Percentiles rank a stretch among this genome's conserved stretches.
phyloP scores from a whole-genome alignment of 164 flowering plant genomes.

The Cinnamomum micranthum region DNA sequence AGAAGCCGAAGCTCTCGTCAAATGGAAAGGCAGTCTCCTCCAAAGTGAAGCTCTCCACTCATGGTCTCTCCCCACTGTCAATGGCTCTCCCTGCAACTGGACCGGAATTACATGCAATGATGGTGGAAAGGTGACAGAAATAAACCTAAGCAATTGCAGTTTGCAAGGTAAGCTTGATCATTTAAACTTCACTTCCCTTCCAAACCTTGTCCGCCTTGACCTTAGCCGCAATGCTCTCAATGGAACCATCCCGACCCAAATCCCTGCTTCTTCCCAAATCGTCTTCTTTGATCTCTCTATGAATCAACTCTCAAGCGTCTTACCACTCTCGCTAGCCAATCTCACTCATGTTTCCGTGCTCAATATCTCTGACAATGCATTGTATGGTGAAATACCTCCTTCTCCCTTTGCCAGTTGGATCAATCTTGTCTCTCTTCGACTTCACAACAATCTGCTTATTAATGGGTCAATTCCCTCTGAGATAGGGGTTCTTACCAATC shows the following conservation, averaged over 20 bases:
- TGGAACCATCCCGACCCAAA: conserved; percentile 21
- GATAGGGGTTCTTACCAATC: conserved; percentile 18
- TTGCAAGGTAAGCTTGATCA: neutral
- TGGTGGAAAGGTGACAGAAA: neutral
- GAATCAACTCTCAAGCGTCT: conserved; percentile 13
- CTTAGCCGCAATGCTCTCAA: conserved; percentile 5
- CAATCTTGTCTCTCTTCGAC: conserved; percentile 8
- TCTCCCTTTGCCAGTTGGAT: conserved; percentile 16
- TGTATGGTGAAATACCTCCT: conserved; percentile 16
- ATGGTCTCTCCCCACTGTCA: conserved; percentile 18
- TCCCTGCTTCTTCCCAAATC: conserved; percentile 11
- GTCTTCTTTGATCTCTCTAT: conserved; percentile 15
- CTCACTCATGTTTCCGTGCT: conserved; percentile 20
- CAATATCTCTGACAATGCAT: conserved; percentile 12
- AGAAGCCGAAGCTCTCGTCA: neutral
- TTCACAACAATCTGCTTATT: conserved; percentile 12
- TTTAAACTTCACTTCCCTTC: neutral
- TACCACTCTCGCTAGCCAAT: conserved; percentile 27
- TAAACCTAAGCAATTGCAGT: neutral
- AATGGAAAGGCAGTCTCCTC: conserved; percentile 2
- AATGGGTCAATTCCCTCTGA: conserved; percentile 21
- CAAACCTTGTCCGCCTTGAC: neutral
- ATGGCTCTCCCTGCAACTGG: neutral
- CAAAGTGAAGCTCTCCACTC: conserved; percentile 18
- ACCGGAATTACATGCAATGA: neutral